Base-by-base conservation (phyloP, 2,329 filamentous ascomycete genomes). In the Sporothrix humicola region DNA sequence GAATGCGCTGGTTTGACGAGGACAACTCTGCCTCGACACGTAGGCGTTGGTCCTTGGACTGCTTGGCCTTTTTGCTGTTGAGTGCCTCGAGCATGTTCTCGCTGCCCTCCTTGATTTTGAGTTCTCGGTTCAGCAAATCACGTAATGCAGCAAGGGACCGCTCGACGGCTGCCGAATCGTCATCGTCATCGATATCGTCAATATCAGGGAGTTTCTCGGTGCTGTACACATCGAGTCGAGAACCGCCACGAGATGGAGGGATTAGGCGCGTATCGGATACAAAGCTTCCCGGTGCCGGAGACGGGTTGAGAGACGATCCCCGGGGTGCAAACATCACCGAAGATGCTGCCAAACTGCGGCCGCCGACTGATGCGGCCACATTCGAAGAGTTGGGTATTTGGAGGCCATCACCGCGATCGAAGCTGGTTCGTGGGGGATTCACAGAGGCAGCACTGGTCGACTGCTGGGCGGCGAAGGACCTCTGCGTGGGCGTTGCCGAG, bases 31-130 rank as follows among this genome's bases (percentile, higher is more conserved):
- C 92, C 84, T 99, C 93, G 42, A 95, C 93, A 78, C 89, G 88
- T 75, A 88, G 85, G 61, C 93, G 89, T 80, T 95, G 93, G 74
- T 95, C 95, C 80, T 95, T 97, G 76, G 93, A 92, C 81, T 98
- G 95, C 83, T 98, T 99, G 63, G 93, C 92, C 82, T 97, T 98
- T 83, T 99, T 99, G 61, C 91, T 89, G 81, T 98, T 94, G 77
- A 99, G 84, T 13, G 96, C 96, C 84, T 99, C 96, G 54, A 99
- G 86, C 89, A 99, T 91, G 81, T 99, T 99, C 85, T 99, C 96
- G 73, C 95, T 98, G 23, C 96, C 96, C 79, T 95, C 93, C 82
- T 97, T 98, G 81, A 99, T 98, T 86, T 98, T 98, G 84, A 95
- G 91, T 84, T 99, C 97, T 79, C 97, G 95, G 77, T 94, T 95